Conservation (phyloP, 1,284 basidiomycete species). For the Entoloma clypeatum region DNA sequence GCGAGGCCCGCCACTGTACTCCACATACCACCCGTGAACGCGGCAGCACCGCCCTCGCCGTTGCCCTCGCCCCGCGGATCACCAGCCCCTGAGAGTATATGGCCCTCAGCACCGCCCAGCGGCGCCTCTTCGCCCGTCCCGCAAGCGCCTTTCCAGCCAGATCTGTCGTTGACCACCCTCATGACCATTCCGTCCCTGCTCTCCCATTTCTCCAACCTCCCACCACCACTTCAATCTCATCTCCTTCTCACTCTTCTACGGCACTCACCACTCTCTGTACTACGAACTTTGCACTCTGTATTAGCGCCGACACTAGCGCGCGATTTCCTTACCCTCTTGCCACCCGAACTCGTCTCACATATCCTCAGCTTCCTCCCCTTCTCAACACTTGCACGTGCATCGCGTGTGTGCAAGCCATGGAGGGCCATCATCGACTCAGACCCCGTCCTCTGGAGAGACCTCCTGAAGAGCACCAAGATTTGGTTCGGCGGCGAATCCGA, state of each 20-base stretch:
- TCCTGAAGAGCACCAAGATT: constrained; percentile 72
- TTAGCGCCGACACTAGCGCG: constrained; percentile 81
- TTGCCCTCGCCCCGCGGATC: constrained; percentile 79
- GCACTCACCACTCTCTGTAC: constrained; percentile 78
- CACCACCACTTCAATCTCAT: constrained; percentile 76
- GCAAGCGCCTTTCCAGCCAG: constrained; percentile 71
- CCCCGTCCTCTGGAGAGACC: constrained; percentile 78
- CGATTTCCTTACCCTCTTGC: constrained; percentile 83
- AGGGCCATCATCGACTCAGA: constrained; percentile 80
- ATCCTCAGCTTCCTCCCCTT: constrained; percentile 77
- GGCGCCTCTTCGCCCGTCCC: constrained; percentile 66
- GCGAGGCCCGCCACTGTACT: constrained; percentile 56
- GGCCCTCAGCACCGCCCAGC: constrained; percentile 74
- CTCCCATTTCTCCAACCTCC: constrained; percentile 68
- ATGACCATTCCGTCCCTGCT: constrained; percentile 76
- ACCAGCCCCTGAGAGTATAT: constrained; percentile 66
- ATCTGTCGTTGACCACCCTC: constrained; percentile 71
- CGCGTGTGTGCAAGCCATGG: constrained; percentile 80
- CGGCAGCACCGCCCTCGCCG: constrained; percentile 76
- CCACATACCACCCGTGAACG: constrained; percentile 56
- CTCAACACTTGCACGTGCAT: constrained; percentile 72
- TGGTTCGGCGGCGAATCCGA: constrained; percentile 84
- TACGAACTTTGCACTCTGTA: constrained; percentile 79
- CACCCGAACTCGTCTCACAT: constrained; percentile 80
- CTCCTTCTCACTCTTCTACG: constrained; percentile 80